phyloP scores from a whole-genome alignment of 768 basidiomycete genomes.

The Chalciporus piperatus region DNA sequence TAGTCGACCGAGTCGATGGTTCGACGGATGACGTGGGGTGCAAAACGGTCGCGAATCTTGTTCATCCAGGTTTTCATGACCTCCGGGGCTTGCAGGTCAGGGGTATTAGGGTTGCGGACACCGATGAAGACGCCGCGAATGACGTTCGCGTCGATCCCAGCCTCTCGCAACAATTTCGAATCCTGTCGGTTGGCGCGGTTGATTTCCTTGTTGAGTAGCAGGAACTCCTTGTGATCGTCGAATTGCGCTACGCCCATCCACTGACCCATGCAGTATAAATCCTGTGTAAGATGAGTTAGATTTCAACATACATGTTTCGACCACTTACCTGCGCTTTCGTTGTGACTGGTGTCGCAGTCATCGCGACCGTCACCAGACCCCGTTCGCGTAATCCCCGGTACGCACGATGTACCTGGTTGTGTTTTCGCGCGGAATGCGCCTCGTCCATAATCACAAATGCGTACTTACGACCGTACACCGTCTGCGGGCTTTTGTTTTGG shows the following conservation, averaged over 20 bases:
- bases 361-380: background rate
- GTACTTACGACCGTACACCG: background rate
- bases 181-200: too few species aligned
- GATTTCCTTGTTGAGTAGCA: too few species aligned
- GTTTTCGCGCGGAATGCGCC: background rate
- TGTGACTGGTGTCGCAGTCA: background rate
- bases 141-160: too few species aligned
- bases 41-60: constrained; percentile 6
- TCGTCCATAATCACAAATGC: background rate
- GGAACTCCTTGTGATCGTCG: background rate
- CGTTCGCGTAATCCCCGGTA: background rate
- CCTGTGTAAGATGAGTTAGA: background rate
- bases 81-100: too few species aligned
- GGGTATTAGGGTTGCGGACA: too few species aligned
- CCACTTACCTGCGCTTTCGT: background rate
- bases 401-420: background rate
- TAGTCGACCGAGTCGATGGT: constrained; percentile 2
- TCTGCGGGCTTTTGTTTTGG: background rate
- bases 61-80: background rate
- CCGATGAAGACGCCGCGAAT: too few species aligned
- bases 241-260: background rate
- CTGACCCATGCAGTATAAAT: constrained; percentile 1
- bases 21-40: background rate
- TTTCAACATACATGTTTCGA: background rate
- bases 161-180: too few species aligned